Conservation (phyloP, 2,329 filamentous ascomycete species). For the Zymoseptoria tritici region DNA sequence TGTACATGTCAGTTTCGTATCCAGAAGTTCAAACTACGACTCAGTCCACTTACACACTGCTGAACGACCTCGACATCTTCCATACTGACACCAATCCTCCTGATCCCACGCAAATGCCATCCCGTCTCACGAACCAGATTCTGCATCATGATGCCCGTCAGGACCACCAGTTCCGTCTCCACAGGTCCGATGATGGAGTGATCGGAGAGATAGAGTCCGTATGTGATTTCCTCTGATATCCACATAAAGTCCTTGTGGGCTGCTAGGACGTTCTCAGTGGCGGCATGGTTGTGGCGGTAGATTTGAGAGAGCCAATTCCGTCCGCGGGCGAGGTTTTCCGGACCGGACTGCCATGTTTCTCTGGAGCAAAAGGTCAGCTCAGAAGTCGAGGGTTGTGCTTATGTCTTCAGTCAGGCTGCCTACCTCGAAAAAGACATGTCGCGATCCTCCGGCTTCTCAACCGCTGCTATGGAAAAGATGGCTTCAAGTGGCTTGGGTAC, state of each 20-base stretch:
- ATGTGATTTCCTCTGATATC: constrained; percentile 50
- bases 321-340: constrained; percentile 47
- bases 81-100: constrained; percentile 42
- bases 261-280: constrained; percentile 33
- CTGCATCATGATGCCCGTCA: constrained; percentile 52
- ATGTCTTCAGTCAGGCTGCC: background rate
- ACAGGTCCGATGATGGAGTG: constrained; percentile 46
- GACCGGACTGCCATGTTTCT: constrained; percentile 52
- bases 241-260: constrained; percentile 45
- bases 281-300: constrained; percentile 45
- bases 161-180: constrained; percentile 49
- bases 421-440: constrained; percentile 48
- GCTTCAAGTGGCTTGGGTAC: constrained; percentile 58
- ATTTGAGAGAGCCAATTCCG: constrained; percentile 50
- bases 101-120: constrained; percentile 49
- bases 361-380: constrained; percentile 16
- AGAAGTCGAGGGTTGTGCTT: background rate
- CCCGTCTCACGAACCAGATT: constrained; percentile 46
- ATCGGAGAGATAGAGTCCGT: constrained; percentile 52
- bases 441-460: constrained; percentile 50
- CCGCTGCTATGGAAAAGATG: constrained; percentile 47
- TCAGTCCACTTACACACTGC: constrained; percentile 31
- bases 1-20: background rate
- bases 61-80: constrained; percentile 39
- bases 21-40: background rate